Evolutionary conservation across 352 stramenopile species (phyloP).

Genomic region (Phytophthora sojae): DNA sequence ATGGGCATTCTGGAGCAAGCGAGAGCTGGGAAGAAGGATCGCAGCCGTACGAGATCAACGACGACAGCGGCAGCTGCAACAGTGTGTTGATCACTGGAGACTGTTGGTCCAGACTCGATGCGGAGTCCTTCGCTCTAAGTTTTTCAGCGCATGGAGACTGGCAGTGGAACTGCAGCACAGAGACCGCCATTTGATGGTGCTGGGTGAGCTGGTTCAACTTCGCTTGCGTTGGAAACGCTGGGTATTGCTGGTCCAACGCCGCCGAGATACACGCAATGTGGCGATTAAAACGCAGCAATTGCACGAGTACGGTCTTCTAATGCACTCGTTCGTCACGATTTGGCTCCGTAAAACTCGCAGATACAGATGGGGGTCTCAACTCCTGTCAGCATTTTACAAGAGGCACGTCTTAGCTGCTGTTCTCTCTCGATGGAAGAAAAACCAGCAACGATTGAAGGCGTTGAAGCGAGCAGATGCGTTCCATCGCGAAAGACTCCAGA

Average conservation of each 20-base stretch:
- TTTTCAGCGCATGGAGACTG: conserved; percentile 31
- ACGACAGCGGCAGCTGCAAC: conserved; percentile 6
- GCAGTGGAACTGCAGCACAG: conserved; percentile 18
- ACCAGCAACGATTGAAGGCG: conserved; percentile 6
- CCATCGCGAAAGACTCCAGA: conserved; percentile 7
- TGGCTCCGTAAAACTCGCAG: conserved; percentile 32
- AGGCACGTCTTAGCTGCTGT: conserved; percentile 4
- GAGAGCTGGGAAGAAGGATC: conserved; percentile 24
- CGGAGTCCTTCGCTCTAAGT: conserved; percentile 7
- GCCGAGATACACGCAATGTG: conserved; percentile 8
- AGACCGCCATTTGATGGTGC: conserved; percentile 14
- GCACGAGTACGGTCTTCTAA: conserved; percentile 12
- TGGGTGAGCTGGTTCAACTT: conserved; percentile 26
- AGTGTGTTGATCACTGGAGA: conserved; percentile 26
- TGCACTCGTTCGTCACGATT: conserved; percentile 11
- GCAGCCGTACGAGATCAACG: conserved; percentile 10
- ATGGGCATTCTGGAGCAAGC: conserved; percentile 36
- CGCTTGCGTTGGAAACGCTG: conserved; percentile 34
- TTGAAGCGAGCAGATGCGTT: conserved; percentile 11
- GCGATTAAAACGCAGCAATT: conserved; percentile 1
- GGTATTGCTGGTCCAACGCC: conserved; percentile 1
- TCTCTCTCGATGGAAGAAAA: conserved; percentile 27
- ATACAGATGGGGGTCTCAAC: conserved; percentile 21
- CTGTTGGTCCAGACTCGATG: conserved; percentile 2
- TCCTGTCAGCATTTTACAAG: conserved; percentile 7